Base-by-base conservation (phyloP, 1,139 yeast genomes). In the Scheffersomyces cryptocercus region DNA sequence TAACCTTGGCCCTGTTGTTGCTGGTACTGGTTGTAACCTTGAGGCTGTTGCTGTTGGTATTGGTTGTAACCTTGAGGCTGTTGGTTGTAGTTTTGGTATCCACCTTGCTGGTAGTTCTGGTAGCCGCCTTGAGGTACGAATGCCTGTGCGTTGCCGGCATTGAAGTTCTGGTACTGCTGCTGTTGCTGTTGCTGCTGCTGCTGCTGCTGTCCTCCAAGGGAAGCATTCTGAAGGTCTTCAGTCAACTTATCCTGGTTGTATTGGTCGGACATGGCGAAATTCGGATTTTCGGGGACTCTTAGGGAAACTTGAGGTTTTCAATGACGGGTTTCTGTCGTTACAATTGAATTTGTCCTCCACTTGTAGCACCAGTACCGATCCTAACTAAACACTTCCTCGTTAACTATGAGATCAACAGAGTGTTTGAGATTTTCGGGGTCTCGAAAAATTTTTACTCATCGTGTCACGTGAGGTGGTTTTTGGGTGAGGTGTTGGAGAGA, bases 161-260 rank as follows among this genome's bases (percentile, higher is more conserved):
- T 69, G 58, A 57, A 73, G 35, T 61, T 62, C 35, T 56, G 56
- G 48, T 61, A 59, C 41, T 47, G 50, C 43, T 44, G 55, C 42
- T 51, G 55, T 41, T 50, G 59, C 37, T 46, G 58, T 29, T 20
- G 26, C 14, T 13, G 58, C 29, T 50, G 50, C 36, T 47, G 54
- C 31, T 49, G 52, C 30, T 38, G 44, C 15, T 45, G 43, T 30
- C 56, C 62, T 32, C 61, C 65, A 47, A 74, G 51, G 38, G 75
- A 68, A 50, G 79, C 63, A 53, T 80, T 75, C 51, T 77, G 79
- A 56, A 84, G 66, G 58, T 79, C 81, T 52, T 79, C 73, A 42
- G 80, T 67, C 70, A 83, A 67, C 47, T 81, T 73, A 54, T 82
- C 82, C 50, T 73, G 73, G 54, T 67, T 73, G 60, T 67, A 67